Evolutionary conservation across 2,329 filamentous ascomycete species (phyloP), one percentile per base, ranked within the genome.

Genomic region (Talaromyces sp.): DNA sequence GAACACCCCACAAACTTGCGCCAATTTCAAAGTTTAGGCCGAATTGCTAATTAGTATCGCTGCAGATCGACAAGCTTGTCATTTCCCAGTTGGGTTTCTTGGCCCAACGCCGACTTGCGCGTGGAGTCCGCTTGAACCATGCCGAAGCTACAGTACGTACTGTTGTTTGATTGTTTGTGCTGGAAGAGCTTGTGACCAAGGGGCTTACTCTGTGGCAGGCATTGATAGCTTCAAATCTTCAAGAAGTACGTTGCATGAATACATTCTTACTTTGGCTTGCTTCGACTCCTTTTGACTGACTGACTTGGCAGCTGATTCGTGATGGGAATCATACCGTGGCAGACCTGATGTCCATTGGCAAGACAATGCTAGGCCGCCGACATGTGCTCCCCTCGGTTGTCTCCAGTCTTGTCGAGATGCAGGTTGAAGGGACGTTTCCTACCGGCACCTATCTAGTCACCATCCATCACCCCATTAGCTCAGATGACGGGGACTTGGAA

Each of bases 381-480:
- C 93, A 97, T 75, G 93, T 97, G 62, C 81, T 91, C 50, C 92
- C 93, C 24, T 87, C 88, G 11, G 93, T 97, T 26, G 85, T 88
- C 61, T 82, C 84, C 48, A 92, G 90, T 3, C 84, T 97, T 50
- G 82, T 85, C 61, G 89, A 96, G 77, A 84, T 97, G 67, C 91
- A 95, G 81, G 90, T 97, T 65, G 93, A 97, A 77, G 93, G 93
- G 62, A 97, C 92, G 1, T 97, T 97, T 71, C 88, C 86, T 29
- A 88, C 85, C 7, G 93, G 93, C 58, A 96, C 92, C 1, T 97
- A 96, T 71, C 86, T 97, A 46, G 92, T 97, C 38, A 97, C 93
- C 0, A 91, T 97, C 19, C 91, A 96, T 76, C 86, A 95, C 71
- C 93, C 93, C 27, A 89, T 97, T 74, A 86, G 87, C 65, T 88